Evolutionary conservation across 169 alveolate species (phyloP).

Genomic region (Eimeria acervulina): DNA sequence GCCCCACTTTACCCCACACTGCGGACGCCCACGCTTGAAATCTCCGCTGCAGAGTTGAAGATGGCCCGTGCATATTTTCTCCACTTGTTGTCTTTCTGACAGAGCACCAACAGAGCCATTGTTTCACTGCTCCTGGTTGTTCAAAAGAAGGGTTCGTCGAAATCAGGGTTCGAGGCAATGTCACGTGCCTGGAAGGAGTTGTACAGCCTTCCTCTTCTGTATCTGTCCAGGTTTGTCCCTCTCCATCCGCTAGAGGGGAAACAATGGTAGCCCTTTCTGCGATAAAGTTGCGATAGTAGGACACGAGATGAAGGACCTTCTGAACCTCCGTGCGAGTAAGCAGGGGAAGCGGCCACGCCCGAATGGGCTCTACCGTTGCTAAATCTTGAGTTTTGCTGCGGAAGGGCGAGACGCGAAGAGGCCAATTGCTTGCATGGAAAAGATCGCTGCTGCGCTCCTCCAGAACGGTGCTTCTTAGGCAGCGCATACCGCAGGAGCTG

Average conservation of each 20-base stretch:
- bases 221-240: not conserved
- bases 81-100: no score
- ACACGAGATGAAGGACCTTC: not conserved
- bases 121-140: not conserved
- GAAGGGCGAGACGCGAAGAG: no score
- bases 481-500: not conserved
- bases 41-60: no score
- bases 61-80: no score
- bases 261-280: not conserved
- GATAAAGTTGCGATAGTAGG: not conserved
- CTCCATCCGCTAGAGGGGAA: not conserved
- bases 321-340: not conserved
- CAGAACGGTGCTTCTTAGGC: not conserved
- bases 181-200: not conserved
- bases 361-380: not conserved
- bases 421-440: not conserved
- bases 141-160: not conserved
- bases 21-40: no score
- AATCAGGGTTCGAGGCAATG: not conserved
- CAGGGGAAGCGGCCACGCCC: not conserved
- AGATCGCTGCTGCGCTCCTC: not conserved
- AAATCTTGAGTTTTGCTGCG: not conserved
- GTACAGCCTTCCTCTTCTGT: not conserved
- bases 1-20: no score
- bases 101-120: not conserved